Percentiles rank a stretch among this genome's conserved stretches.
Conservation (phyloP, 2,329 filamentous ascomycete species). For the Pseudogymnoascus sp. region DNA sequence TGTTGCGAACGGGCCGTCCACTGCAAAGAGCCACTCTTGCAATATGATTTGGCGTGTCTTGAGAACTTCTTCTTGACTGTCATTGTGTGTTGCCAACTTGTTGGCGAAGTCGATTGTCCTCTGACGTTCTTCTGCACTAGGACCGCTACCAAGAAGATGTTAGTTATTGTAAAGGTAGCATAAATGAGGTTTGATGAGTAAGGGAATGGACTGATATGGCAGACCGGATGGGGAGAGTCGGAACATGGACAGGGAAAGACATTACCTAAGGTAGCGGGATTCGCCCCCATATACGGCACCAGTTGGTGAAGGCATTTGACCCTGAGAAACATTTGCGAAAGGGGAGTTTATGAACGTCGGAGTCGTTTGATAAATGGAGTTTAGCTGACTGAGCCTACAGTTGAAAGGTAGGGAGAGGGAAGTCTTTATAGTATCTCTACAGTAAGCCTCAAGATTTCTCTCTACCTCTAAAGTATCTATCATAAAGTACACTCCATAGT, state of each 20-base stretch:
- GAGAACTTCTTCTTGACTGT: neutral
- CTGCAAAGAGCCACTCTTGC: neutral
- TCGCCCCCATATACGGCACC: neutral
- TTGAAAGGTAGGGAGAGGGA: neutral
- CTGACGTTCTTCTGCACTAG: neutral
- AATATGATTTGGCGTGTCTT: neutral
- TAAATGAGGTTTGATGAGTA: neutral
- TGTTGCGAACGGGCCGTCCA: neutral
- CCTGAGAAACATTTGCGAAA: no score
- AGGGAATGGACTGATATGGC: neutral
- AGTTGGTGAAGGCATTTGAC: neutral
- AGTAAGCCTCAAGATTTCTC: neutral
- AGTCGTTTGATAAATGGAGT: neutral
- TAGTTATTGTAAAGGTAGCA: neutral
- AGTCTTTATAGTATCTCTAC: neutral
- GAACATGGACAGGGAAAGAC: neutral
- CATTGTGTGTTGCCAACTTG: neutral
- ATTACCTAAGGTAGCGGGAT: neutral
- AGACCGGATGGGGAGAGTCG: neutral
- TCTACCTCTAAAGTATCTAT: no score
- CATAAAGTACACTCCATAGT: no score
- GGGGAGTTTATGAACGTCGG: no score
- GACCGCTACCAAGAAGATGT: neutral
- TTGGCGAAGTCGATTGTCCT: neutral
- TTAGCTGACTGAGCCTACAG: neutral